Evolutionary conservation across 2,329 filamentous ascomycete species (phyloP).

Genomic region (Ophiostoma tasmaniense): DNA sequence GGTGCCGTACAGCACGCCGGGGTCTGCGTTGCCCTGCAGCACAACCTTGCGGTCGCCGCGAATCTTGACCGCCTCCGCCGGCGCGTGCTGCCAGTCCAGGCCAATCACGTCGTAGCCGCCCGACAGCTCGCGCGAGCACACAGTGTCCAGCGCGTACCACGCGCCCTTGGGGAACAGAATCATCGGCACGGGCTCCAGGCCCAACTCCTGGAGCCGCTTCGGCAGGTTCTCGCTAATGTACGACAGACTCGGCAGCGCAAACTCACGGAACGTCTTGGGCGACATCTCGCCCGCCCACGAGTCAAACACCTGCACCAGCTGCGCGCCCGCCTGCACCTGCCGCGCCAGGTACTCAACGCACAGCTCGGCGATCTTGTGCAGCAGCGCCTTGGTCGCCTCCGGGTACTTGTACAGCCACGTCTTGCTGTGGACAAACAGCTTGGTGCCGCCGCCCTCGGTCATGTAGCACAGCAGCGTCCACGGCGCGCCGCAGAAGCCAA

Average conservation of each 20-base stretch:
- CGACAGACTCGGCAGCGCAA: constrained; percentile 77
- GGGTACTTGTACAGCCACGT: constrained; percentile 93
- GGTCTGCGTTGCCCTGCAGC: constrained; percentile 92
- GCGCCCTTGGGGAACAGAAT: constrained; percentile 97
- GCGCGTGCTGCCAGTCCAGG: constrained; percentile 89
- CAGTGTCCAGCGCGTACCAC: constrained; percentile 84
- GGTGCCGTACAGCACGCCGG: constrained; percentile 82
- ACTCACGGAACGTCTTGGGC: constrained; percentile 71
- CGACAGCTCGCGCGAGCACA: constrained; percentile 51
- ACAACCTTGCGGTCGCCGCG: constrained; percentile 67
- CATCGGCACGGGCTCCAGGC: constrained; percentile 80
- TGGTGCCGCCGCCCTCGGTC: constrained; percentile 94
- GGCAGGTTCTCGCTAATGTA: constrained; percentile 80
- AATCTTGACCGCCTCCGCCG: constrained; percentile 71
- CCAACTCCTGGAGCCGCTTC: constrained; percentile 61
- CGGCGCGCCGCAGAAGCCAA: constrained; percentile 93
- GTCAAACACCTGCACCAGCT: constrained; percentile 93
- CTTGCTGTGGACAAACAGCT: constrained; percentile 89
- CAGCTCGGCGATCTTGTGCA: constrained; percentile 87
- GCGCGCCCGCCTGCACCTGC: constrained; percentile 87
- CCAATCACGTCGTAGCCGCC: constrained; percentile 84
- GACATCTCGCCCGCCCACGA: constrained; percentile 95
- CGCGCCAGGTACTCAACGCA: constrained; percentile 91
- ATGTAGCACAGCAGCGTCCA: constrained; percentile 99
- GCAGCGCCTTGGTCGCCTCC: constrained; percentile 66